Evolutionary conservation across 2,329 filamentous ascomycete species (phyloP).

Genomic region (Aspergillus intermedius): DNA sequence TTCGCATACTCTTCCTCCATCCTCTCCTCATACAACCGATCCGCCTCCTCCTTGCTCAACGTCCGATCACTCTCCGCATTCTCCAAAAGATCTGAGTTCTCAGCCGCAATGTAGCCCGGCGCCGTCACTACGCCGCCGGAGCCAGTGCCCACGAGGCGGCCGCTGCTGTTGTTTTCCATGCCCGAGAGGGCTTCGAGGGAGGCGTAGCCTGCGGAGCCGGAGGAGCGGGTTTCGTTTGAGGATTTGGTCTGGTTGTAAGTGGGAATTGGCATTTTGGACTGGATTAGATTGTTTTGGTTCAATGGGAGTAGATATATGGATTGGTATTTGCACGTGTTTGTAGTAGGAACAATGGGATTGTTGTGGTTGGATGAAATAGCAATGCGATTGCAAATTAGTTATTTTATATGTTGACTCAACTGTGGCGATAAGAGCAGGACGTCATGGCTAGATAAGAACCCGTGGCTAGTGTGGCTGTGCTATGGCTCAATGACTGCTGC

Average conservation of each 20-base stretch:
- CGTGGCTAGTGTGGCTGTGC: not conserved
- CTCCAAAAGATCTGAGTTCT: conserved; percentile 9
- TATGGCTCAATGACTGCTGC: not conserved
- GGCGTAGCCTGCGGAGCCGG: conserved; percentile 13
- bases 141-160: conserved; percentile 9
- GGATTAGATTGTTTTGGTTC: not conserved
- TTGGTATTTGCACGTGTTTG: not conserved
- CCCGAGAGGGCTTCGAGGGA: conserved; percentile 10
- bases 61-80: conserved; percentile 14
- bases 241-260: not conserved
- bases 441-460: not conserved
- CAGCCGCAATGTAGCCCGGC: conserved; percentile 9
- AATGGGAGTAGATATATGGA: not conserved
- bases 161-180: conserved; percentile 8
- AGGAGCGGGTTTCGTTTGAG: conserved; percentile 2
- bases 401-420: not conserved
- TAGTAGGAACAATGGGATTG: not conserved
- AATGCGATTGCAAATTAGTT: too few relatives aligned
- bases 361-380: not conserved
- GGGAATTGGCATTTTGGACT: not conserved
- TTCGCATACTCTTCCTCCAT: conserved; percentile 45
- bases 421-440: not conserved
- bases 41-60: conserved; percentile 38
- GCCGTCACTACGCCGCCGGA: conserved; percentile 14
- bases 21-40: conserved; percentile 39